Percentiles rank a stretch among this genome's conserved stretches.
phyloP scores from a whole-genome alignment of 2,329 filamentous ascomycete genomes.

The Metarhizium rileyi region DNA sequence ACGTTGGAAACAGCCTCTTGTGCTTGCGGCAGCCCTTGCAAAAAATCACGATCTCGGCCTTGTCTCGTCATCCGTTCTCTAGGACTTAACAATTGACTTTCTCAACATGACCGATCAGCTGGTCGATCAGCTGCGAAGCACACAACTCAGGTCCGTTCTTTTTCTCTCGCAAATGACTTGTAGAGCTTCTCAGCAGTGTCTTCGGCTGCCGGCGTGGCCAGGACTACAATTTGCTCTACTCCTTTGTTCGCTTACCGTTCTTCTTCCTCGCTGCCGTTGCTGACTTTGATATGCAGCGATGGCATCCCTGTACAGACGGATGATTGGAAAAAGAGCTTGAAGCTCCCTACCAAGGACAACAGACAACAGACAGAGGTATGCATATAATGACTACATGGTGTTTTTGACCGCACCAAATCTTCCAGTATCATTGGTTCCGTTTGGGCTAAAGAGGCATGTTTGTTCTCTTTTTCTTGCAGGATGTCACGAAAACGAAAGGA shows the following conservation, averaged over 20 bases:
- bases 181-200: constrained; percentile 20
- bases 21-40: constrained; percentile 14
- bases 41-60: constrained; percentile 9
- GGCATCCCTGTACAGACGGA: constrained; percentile 35
- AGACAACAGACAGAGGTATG: constrained; percentile 72
- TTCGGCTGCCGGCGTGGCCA: constrained; percentile 1
- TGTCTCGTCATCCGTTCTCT: constrained; percentile 16
- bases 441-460: constrained; percentile 9
- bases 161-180: not conserved
- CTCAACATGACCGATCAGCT: constrained; percentile 35
- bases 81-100: constrained; percentile 10
- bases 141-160: constrained; percentile 29
- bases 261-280: not conserved
- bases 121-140: constrained; percentile 33
- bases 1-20: not conserved
- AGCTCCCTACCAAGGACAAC: constrained; percentile 62
- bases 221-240: constrained; percentile 10
- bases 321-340: constrained; percentile 68
- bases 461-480: constrained; percentile 39
- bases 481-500: constrained; percentile 97
- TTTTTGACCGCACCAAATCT: not conserved
- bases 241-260: not conserved
- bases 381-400: constrained; percentile 1
- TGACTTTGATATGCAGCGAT: constrained; percentile 30
- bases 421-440: constrained; percentile 2